These are phyloP conservation scores for Triticum dicoccoides DNA, from an alignment of 176 grass and related monocot genomes.

Conservation along the genomic window DNA sequence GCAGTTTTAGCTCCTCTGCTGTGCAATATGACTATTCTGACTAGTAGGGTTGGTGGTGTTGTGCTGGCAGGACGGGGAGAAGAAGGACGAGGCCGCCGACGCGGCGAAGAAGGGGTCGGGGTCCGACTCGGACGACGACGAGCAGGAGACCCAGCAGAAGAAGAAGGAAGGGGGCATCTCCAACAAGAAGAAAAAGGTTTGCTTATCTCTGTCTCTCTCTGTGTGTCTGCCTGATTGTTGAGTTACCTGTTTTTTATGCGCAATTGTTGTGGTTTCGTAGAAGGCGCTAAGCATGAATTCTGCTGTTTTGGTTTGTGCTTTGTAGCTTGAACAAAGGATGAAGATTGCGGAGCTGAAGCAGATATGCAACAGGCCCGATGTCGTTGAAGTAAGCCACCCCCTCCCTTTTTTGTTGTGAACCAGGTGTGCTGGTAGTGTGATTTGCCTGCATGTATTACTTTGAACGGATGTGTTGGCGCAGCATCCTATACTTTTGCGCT, in stretches of 20 bases:
- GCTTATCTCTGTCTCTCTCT: not conserved
- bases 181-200: constrained; percentile 90
- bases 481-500: not conserved
- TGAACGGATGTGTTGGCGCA: not conserved
- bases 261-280: not conserved
- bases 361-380: constrained; percentile 80
- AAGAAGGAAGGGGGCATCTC: constrained; percentile 83
- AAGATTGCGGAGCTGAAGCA: constrained; percentile 93
- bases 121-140: constrained; percentile 66
- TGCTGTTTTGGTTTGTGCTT: not conserved
- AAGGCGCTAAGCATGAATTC: not conserved
- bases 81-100: constrained; percentile 58
- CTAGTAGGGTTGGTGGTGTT: not conserved
- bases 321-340: constrained; percentile 76
- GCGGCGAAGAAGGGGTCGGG: constrained; percentile 45
- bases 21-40: not conserved
- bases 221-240: not conserved
- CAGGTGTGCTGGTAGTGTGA: not conserved
- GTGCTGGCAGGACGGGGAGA: constrained; percentile 49
- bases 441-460: not conserved
- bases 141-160: constrained; percentile 63
- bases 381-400: constrained; percentile 60
- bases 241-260: not conserved
- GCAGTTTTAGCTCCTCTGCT: not conserved
- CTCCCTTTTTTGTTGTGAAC: not conserved